A percentile compares a stretch with the other conserved stretches of the same genome.
Evolutionary conservation across 352 stramenopile genomes (phyloP).

Genomic region (Phytophthora cajani): DNA sequence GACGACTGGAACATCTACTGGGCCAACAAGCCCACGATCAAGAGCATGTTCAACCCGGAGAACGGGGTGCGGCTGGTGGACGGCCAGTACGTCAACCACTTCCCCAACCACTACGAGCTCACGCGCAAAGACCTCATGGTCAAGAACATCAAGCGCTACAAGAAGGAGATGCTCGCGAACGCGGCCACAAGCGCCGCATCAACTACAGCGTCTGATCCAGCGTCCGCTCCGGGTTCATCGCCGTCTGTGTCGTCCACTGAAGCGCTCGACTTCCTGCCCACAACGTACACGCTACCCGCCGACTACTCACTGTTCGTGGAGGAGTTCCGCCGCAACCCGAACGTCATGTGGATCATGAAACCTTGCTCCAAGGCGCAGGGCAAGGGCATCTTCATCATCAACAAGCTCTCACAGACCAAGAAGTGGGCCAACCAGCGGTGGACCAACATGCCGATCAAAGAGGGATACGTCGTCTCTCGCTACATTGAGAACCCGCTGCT

Average conservation of each 20-base stretch:
- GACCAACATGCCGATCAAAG: slow-evolving; percentile 76
- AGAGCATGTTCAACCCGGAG: slow-evolving; percentile 91
- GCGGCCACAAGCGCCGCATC: not conserved
- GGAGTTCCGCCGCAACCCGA: slow-evolving; percentile 84
- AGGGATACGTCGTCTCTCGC: slow-evolving; percentile 89
- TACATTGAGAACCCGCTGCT: slow-evolving; percentile 93
- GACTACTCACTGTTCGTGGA: slow-evolving; percentile 96
- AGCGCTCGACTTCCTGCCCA: slow-evolving; percentile 83
- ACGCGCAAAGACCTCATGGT: slow-evolving; percentile 90
- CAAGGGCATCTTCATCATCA: slow-evolving; percentile 95
- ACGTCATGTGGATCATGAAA: slow-evolving; percentile 96
- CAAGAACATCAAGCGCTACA: slow-evolving; percentile 94
- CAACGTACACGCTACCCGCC: slow-evolving; percentile 92
- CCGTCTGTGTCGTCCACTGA: slow-evolving; percentile 17
- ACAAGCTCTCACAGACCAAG: slow-evolving; percentile 92
- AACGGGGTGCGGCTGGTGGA: slow-evolving; percentile 67
- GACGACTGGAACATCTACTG: slow-evolving; percentile 96
- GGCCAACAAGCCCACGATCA: slow-evolving; percentile 90
- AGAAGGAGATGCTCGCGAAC: slow-evolving; percentile 55
- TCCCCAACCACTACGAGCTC: slow-evolving; percentile 94
- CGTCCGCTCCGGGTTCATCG: not conserved
- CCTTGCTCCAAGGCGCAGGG: slow-evolving; percentile 90
- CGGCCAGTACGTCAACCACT: slow-evolving; percentile 91
- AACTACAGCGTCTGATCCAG: not conserved
- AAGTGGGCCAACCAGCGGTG: slow-evolving; percentile 87